Evolutionary conservation across 345 rosid species (phyloP).

Genomic region (Populus alba): DNA sequence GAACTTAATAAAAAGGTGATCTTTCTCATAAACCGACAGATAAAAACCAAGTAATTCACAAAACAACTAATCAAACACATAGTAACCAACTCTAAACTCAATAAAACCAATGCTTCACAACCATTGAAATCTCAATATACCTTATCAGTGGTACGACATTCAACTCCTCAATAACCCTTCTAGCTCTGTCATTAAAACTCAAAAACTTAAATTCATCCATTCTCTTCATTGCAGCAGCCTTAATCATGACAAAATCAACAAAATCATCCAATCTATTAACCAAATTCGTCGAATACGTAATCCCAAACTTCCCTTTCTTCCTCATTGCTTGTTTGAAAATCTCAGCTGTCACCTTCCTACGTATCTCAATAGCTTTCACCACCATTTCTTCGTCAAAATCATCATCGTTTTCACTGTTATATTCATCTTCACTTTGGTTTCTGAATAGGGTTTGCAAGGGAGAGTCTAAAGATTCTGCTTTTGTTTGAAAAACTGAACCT

Average conservation of each 20-base stretch:
- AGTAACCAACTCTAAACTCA: background rate
- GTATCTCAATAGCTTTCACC: slow-evolving; percentile 59
- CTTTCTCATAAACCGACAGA: background rate
- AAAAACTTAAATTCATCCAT: slow-evolving; percentile 48
- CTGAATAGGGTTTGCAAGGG: slow-evolving; percentile 40
- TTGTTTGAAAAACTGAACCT: slow-evolving; percentile 42
- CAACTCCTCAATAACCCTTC: slow-evolving; percentile 54
- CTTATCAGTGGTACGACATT: slow-evolving; percentile 74
- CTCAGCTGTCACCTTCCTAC: slow-evolving; percentile 73
- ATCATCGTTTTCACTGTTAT: slow-evolving; percentile 23
- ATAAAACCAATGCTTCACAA: background rate
- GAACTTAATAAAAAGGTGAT: no score
- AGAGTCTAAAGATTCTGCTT: slow-evolving; percentile 20
- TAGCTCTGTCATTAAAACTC: slow-evolving; percentile 59
- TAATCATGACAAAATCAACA: slow-evolving; percentile 70
- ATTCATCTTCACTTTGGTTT: background rate
- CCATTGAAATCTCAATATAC: slow-evolving; percentile 23
- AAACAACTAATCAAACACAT: background rate
- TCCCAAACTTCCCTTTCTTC: slow-evolving; percentile 76
- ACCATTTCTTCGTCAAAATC: slow-evolving; percentile 61
- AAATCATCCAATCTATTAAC: slow-evolving; percentile 49
- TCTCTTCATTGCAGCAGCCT: slow-evolving; percentile 74
- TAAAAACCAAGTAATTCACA: background rate
- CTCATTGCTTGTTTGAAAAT: slow-evolving; percentile 58
- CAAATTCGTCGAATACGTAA: slow-evolving; percentile 74